These are phyloP conservation scores for Cadophora luteo-olivacea DNA, from an alignment of 2,329 filamentous ascomycete species.

Conservation along the genomic window DNA sequence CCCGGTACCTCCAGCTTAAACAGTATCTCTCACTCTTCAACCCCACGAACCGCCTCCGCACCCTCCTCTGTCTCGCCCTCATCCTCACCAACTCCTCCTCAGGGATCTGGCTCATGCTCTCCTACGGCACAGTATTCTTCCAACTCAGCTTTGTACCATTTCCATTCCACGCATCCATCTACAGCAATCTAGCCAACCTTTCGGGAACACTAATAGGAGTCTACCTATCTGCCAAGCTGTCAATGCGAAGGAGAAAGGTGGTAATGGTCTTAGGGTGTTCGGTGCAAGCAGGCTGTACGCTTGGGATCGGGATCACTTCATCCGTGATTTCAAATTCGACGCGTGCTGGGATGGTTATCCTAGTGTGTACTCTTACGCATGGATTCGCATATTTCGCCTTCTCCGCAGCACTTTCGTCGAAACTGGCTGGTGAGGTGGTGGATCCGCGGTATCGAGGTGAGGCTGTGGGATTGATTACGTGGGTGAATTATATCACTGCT, in stretches of 20 bases:
- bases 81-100: constrained; percentile 40
- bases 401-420: neutral
- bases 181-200: constrained; percentile 1
- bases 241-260: neutral
- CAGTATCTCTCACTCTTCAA: neutral
- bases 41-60: neutral
- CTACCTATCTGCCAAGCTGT: neutral
- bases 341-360: neutral
- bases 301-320: neutral
- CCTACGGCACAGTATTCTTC: constrained; percentile 43
- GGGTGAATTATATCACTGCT: neutral
- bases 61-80: constrained; percentile 22
- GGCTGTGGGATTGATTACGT: neutral
- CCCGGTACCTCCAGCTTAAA: too few species aligned
- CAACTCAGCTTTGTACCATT: constrained; percentile 25
- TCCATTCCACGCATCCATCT: constrained; percentile 11
- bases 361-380: neutral
- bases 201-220: neutral
- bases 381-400: neutral
- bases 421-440: neutral
- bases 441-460: neutral
- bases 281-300: constrained; percentile 4
- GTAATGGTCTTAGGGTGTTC: neutral
- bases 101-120: constrained; percentile 42
- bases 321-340: neutral